phyloP scores from a whole-genome alignment of 306 rosid genomes.

The Sesbania bispinosa region DNA sequence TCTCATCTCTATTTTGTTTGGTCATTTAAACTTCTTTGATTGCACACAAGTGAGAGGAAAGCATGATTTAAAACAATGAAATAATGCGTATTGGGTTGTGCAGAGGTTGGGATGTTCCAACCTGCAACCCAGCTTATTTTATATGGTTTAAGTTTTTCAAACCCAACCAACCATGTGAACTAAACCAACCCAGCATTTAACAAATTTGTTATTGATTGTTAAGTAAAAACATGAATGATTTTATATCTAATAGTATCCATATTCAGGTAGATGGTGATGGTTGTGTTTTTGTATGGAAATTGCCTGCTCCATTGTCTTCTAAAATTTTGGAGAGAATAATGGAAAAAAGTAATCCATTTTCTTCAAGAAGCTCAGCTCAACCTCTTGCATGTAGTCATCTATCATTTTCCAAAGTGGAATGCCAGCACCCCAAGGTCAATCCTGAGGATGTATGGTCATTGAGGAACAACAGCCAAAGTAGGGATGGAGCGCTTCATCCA shows the following conservation, averaged over 20 bases:
- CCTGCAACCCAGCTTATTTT: background rate
- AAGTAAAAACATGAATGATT: too few relatives aligned
- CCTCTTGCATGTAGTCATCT: slow-evolving; percentile 30
- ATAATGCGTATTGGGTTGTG: background rate
- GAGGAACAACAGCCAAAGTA: slow-evolving; percentile 27
- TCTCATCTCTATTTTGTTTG: background rate
- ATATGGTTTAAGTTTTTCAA: background rate
- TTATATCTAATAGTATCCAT: too few relatives aligned
- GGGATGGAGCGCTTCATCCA: slow-evolving; percentile 23
- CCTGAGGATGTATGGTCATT: slow-evolving; percentile 17
- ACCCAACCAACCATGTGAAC: background rate
- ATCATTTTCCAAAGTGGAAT: slow-evolving; percentile 33
- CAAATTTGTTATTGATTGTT: background rate
- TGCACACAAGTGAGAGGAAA: background rate
- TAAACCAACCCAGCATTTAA: background rate
- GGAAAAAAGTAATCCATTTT: slow-evolving; percentile 37
- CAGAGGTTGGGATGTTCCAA: background rate
- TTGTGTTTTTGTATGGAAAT: slow-evolving; percentile 71
- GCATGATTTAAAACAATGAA: background rate
- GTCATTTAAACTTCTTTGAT: background rate
- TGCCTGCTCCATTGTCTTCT: slow-evolving; percentile 60
- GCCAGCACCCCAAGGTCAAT: slow-evolving; percentile 27
- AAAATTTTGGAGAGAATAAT: slow-evolving; percentile 50
- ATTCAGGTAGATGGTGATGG: slow-evolving; percentile 73
- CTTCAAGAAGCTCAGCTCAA: slow-evolving; percentile 43